phyloP scores from a whole-genome alignment of 2,329 filamentous ascomycete species.

The Aspergillus alliaceus region DNA sequence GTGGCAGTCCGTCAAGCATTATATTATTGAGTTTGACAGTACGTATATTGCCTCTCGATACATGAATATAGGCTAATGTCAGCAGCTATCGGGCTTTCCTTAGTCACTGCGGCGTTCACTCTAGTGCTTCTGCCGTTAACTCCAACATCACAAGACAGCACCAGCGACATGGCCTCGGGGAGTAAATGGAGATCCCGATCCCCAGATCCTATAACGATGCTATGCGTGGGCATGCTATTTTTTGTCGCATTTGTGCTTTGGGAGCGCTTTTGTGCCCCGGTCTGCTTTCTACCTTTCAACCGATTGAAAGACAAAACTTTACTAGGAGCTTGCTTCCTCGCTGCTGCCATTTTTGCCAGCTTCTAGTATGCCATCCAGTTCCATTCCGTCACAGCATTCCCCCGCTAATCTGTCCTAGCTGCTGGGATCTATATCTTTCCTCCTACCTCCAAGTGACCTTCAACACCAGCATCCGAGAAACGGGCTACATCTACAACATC shows the following conservation, averaged over 20 bases:
- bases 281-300: conserved; percentile 24
- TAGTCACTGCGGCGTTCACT: conserved; percentile 29
- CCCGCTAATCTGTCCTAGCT: background rate
- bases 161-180: conserved; percentile 5
- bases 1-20: conserved; percentile 1
- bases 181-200: conserved; percentile 25
- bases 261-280: conserved; percentile 21
- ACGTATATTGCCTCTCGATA: background rate
- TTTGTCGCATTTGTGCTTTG: conserved; percentile 21
- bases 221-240: conserved; percentile 16
- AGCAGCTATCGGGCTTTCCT: conserved; percentile 27
- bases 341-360: conserved; percentile 13
- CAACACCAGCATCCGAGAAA: conserved; percentile 20
- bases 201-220: conserved; percentile 23
- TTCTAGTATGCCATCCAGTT: conserved; percentile 1
- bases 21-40: conserved; percentile 8
- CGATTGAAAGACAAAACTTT: conserved; percentile 23
- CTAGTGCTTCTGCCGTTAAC: conserved; percentile 32
- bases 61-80: background rate
- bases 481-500: conserved; percentile 24
- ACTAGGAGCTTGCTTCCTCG: conserved; percentile 22
- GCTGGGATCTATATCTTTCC: conserved; percentile 20
- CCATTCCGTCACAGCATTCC: background rate
- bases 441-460: conserved; percentile 28
- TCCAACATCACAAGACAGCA: conserved; percentile 19